Evolutionary conservation across 1,139 yeast species (phyloP).

Genomic region (Debaryomyces robertsiae): DNA sequence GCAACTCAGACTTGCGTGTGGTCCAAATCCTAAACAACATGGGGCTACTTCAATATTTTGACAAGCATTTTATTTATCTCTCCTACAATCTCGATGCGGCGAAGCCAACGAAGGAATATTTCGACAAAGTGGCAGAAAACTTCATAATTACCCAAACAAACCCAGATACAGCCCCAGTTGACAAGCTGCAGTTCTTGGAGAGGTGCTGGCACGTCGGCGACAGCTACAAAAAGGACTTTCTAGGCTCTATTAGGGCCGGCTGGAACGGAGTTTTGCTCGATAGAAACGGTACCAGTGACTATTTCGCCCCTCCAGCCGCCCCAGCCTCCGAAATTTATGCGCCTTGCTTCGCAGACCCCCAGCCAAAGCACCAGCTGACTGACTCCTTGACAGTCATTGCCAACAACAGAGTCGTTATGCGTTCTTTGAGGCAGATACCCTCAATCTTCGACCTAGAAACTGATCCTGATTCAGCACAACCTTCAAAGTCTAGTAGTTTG

Average conservation of each 20-base stretch:
- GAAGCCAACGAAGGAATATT: conserved; percentile 56
- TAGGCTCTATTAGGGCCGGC: conserved; percentile 56
- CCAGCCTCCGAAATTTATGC: not conserved
- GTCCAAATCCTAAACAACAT: conserved; percentile 46
- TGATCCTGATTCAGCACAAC: not conserved
- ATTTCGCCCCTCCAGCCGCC: conserved; percentile 16
- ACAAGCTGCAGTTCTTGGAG: conserved; percentile 20
- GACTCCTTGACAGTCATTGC: conserved; percentile 29
- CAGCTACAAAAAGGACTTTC: conserved; percentile 52
- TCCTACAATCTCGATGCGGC: conserved; percentile 56
- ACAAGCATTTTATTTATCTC: conserved; percentile 39
- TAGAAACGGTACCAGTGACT: conserved; percentile 32
- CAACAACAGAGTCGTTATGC: conserved; percentile 38
- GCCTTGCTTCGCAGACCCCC: conserved; percentile 6
- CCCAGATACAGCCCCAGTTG: conserved; percentile 5
- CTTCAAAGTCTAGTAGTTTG: no score
- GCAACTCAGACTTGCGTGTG: conserved; percentile 64
- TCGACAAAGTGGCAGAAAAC: conserved; percentile 35
- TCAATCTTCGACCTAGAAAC: conserved; percentile 6
- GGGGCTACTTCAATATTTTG: conserved; percentile 43
- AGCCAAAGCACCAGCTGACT: not conserved
- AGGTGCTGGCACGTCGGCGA: conserved; percentile 71
- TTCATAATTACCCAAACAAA: not conserved
- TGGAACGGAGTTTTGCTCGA: conserved; percentile 63
- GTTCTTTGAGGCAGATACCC: conserved; percentile 29